Base-by-base conservation (phyloP, 2,329 filamentous ascomycete genomes). In the Diaporthe humulicola region DNA sequence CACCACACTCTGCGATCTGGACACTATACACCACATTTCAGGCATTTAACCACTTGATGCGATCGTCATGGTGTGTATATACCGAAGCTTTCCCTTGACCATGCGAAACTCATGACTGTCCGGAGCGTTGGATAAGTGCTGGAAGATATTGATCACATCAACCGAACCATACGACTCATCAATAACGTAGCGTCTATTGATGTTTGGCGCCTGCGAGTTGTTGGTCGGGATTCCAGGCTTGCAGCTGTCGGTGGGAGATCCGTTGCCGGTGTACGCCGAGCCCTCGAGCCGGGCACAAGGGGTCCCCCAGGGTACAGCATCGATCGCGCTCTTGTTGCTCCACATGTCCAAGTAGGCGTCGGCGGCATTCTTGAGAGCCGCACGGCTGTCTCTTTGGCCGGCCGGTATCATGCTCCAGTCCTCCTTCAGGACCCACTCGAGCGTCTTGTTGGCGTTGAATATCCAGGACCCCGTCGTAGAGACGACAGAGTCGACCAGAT, bases 331-430 rank as follows among this genome's bases (percentile, higher is more conserved):
- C 73, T 76, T 77, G 79, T 82, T 81, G 70, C 71, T 79, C 81
- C 81, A 84, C 78, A 83, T 80, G 75, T 82, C 79, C 25, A 84
- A 76, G 74, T 83, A 83, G 12, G 82, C 81, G 75, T 84, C 82
- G 0, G 80, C 82, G 4, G 80, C 81, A 2, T 60, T 45, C 73
- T 78, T 76, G 25, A 84, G 77, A 4, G 73, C 42, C 66, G 78
- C 78, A 19, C 82, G 80, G 17, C 71, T 75, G 74, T 80, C 78
- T 3, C 77, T 78, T 75, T 78, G 58, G 5, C n/a, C 75, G 40
- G 79, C 78, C 14, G 78, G 78, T 74, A 82, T 82, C 7, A 75
- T 30, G 3, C 75, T 64, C 82, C 82, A 83, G 73, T 78, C 79
- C 77, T 84, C 82, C 60, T 78, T 74, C 38, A 75, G 61, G 0